Evolutionary conservation across 2,329 filamentous ascomycete genomes (phyloP).

Genomic region (Ascochyta fabae): DNA sequence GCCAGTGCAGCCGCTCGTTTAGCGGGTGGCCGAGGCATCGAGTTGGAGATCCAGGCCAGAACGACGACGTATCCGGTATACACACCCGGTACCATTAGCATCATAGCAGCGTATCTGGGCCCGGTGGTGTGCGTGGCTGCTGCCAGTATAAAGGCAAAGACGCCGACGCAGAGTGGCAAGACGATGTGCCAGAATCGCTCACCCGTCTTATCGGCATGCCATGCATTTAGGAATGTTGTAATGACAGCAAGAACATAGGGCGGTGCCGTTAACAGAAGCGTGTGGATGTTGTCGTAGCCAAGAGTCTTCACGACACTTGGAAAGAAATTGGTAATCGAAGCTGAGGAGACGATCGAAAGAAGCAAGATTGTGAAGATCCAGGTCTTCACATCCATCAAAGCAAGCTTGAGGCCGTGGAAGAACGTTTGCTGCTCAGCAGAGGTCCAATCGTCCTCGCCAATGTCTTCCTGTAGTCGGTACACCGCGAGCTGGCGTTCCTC

Average conservation of each 20-base stretch:
- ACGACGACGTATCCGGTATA: slow-evolving; percentile 68
- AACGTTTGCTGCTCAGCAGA: slow-evolving; percentile 45
- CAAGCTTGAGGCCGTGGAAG: slow-evolving; percentile 50
- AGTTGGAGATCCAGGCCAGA: slow-evolving; percentile 77
- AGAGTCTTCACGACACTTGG: slow-evolving; percentile 67
- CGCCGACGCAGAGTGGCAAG: slow-evolving; percentile 65
- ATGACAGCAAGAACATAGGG: slow-evolving; percentile 60
- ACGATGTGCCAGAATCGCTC: slow-evolving; percentile 74
- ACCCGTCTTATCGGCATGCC: slow-evolving; percentile 73
- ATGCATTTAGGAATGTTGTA: slow-evolving; percentile 68
- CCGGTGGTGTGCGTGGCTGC: slow-evolving; percentile 66
- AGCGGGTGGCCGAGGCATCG: slow-evolving; percentile 75
- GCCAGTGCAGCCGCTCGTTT: slow-evolving; percentile 77
- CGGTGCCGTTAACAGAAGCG: slow-evolving; percentile 57
- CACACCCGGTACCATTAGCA: slow-evolving; percentile 70
- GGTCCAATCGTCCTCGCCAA: slow-evolving; percentile 51
- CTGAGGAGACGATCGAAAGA: slow-evolving; percentile 50
- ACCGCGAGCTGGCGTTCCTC: slow-evolving; percentile 49
- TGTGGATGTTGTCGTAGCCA: slow-evolving; percentile 62
- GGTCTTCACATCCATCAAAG: slow-evolving; percentile 49
- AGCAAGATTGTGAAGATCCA: slow-evolving; percentile 51
- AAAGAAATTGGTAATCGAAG: slow-evolving; percentile 60
- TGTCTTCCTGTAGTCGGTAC: slow-evolving; percentile 48
- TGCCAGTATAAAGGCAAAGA: slow-evolving; percentile 71
- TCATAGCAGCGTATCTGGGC: slow-evolving; percentile 72